Base-by-base conservation (phyloP, 805 yeast species). In the Pichia occidentalis region DNA sequence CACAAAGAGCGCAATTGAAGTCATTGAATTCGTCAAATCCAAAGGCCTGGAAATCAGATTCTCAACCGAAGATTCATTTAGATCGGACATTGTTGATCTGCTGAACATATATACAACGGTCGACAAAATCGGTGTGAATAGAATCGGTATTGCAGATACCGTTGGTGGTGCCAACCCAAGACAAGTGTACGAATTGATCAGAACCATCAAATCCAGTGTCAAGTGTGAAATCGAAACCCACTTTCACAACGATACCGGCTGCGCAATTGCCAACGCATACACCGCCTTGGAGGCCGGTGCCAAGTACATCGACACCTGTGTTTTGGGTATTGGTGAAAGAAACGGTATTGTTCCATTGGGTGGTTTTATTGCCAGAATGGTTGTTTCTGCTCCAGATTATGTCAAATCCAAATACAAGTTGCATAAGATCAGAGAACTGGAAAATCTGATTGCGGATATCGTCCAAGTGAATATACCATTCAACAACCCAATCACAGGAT, bases 221-320 rank as follows among this genome's bases (percentile, higher is more conserved):
- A 61, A 66, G 9, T 73, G 80, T 63, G 79, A 73, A 47, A 73
- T 73, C 39, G 80, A 73, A 57, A 68, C 75, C 43, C 80, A 73
- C 57, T 73, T 73, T 69, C 80, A 73, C 61, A 71, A 73, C 53
- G 80, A 73, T 57, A 73, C 80, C 20, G 80, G 80, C 28, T 73
- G 80, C 61, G 78, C 80, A 34, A 69, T 73, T 52, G 79, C 80
- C 36, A 73, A 73, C 51, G 80, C 80, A 22, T 73, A 73, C 58
- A 70, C 79, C 36, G 80, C 80, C 16, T 67, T 73, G 52, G 79
- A 73, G 58, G 80, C 75, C 10, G 80, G 80, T 49, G 78, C 78
- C 32, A 72, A 70, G 57, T 68, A 64, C 54, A 72, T 73, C 39
- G 80, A 73, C 50, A 74, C 73, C 6, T 71, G 76, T 30, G 76